These are phyloP conservation scores for Fusarium decemcellulare DNA, from an alignment of 2,329 filamentous ascomycete species.

Conservation along the genomic window DNA sequence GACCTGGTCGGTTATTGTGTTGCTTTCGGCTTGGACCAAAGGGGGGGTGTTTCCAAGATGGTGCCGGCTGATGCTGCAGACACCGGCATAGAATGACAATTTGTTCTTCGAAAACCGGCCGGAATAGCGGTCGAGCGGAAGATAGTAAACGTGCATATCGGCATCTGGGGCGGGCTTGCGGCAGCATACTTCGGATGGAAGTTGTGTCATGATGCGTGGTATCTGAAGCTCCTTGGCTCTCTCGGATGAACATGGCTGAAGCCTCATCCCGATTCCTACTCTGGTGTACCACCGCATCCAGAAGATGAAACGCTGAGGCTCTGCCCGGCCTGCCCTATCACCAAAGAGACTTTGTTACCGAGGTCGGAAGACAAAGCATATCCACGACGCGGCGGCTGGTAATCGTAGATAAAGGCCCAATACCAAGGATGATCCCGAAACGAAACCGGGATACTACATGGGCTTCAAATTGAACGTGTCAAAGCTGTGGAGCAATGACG, in stretches of 20 bases:
- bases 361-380: neutral
- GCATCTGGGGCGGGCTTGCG: neutral
- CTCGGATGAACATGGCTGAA: no score
- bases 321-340: neutral
- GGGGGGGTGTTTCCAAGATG: neutral
- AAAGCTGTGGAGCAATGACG: no score
- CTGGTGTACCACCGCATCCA: neutral
- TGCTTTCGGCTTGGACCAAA: neutral
- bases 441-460: no score
- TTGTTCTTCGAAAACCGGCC: neutral
- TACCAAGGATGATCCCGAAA: neutral
- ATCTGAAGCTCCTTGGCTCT: neutral
- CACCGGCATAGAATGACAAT: neutral
- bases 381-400: neutral
- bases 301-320: neutral
- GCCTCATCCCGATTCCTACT: neutral
- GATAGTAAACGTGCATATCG: neutral
- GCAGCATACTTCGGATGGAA: neutral
- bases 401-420: neutral
- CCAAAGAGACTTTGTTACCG: neutral
- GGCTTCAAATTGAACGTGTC: no score
- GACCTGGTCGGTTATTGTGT: neutral
- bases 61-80: neutral
- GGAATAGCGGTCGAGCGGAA: slow-evolving; percentile 1
- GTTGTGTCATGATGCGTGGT: neutral